Percentiles rank a stretch among this genome's conserved stretches.
These are phyloP conservation scores for Thelephora ganbajun DNA, from an alignment of 768 basidiomycete species.

Conservation along the genomic window DNA sequence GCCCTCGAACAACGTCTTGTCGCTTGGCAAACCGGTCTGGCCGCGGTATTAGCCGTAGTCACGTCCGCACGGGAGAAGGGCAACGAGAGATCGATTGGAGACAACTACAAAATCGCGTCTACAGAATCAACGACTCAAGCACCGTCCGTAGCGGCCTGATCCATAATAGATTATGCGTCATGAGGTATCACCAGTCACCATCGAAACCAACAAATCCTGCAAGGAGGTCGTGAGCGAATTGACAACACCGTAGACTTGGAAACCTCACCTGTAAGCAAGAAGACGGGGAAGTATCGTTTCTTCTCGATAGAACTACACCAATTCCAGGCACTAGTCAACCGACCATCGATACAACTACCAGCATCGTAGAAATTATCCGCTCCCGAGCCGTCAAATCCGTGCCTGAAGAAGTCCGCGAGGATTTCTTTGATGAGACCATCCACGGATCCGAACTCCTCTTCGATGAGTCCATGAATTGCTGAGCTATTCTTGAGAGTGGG, in stretches of 20 bases:
- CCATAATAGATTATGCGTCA: not conserved
- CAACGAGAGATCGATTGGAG: not conserved
- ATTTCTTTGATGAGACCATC: constrained; percentile 62
- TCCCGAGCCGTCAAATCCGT: constrained; percentile 84
- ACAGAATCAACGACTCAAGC: too few relatives aligned
- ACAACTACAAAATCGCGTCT: too few relatives aligned
- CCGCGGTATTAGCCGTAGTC: constrained; percentile 58
- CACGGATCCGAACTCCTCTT: constrained; percentile 67
- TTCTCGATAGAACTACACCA: constrained; percentile 82
- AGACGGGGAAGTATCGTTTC: constrained; percentile 72
- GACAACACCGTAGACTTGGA: not conserved
- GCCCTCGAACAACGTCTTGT: constrained; percentile 56
- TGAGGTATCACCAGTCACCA: constrained; percentile 50
- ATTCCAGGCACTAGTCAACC: constrained; percentile 84
- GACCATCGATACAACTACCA: constrained; percentile 67
- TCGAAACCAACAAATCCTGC: constrained; percentile 76
- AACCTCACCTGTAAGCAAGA: constrained; percentile 56
- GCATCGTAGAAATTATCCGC: constrained; percentile 87
- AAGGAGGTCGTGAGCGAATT: constrained; percentile 1
- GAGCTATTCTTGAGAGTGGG: constrained; percentile 52
- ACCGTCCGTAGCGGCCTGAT: too few relatives aligned
- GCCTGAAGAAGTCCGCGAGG: constrained; percentile 72
- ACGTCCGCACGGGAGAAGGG: constrained; percentile 31
- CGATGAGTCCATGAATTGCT: constrained; percentile 60
- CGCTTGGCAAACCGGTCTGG: constrained; percentile 67